Conservation (phyloP, 2,329 filamentous ascomycete species). For the Colletotrichum tabaci region DNA sequence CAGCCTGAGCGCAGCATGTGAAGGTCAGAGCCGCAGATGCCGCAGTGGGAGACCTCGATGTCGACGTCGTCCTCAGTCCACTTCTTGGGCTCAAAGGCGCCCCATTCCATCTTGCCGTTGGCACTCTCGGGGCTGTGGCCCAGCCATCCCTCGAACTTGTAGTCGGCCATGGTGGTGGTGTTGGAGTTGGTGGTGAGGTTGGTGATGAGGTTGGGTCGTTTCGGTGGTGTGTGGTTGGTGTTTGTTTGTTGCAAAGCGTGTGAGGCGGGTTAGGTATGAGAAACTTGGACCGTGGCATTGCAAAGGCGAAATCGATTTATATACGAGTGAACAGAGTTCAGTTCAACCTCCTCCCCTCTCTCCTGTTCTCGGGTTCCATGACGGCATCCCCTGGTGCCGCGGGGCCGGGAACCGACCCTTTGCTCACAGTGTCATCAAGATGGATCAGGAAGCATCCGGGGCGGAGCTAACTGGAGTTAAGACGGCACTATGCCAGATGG, state of each 20-base stretch:
- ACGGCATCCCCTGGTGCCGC: constrained; percentile 32
- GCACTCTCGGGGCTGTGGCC: constrained; percentile 57
- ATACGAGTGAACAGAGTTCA: background rate
- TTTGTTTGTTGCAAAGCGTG: background rate
- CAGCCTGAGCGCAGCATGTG: constrained; percentile 72
- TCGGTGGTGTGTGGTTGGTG: no score
- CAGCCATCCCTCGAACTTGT: constrained; percentile 69
- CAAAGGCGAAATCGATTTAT: background rate
- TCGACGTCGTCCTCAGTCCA: constrained; percentile 78
- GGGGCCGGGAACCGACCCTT: constrained; percentile 6
- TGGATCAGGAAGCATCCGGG: background rate
- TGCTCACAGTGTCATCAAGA: constrained; percentile 30
- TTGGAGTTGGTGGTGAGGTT: no score
- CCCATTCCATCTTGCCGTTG: constrained; percentile 69
- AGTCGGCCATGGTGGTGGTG: constrained; percentile 51
- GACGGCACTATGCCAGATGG: constrained; percentile 17
- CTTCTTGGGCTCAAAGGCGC: constrained; percentile 72
- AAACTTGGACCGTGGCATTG: background rate
- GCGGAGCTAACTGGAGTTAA: constrained; percentile 39
- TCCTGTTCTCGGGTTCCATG: constrained; percentile 15
- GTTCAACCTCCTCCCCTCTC: background rate
- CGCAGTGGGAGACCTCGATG: constrained; percentile 76
- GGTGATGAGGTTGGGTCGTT: background rate
- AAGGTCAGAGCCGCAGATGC: constrained; percentile 75
- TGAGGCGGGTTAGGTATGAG: background rate